Evolutionary conservation across 2,329 filamentous ascomycete genomes (phyloP), one percentile per base, ranked within the genome.

Genomic region (Hypoxylon sp.): DNA sequence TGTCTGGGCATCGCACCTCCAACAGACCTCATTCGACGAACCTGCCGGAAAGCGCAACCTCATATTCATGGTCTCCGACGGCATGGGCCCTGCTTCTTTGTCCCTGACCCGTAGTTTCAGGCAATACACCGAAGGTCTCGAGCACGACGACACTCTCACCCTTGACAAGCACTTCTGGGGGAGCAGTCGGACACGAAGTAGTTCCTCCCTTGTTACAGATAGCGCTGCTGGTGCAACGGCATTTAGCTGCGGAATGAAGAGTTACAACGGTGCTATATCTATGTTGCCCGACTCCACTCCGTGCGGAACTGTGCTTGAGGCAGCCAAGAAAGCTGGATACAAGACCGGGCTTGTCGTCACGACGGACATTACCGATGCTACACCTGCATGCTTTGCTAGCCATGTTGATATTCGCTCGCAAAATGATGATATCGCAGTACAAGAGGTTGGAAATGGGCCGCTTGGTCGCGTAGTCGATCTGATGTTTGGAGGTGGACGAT

Each of bases 21-120:
- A 88, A 67, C 81, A 85, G 60, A 84, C 83, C 9, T 72, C 77
- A 41, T 74, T 69, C 61, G 59, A 69, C 46, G 70, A 70, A 50
- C 72, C 82, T 84, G 60, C 79, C 74, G 88, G 89, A 55, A 99
- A 98, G 84, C 88, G 93, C 58, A 99, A 98, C 79, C 84, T 99
- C 56, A 91, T 99, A 73, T 98, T 99, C 83, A 99, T 99, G 96
- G 95, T 99, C 37, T 97, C 93, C 0, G 96, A 99, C 78, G 96
- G 96, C 75, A 99, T 99, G 96, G 96, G 96, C 0, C 96, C 96
- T 6, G 93, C 96, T 7, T 95, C 93, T 73, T 84, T 99, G 57
- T 91, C 91, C 25, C 80, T 99, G 77, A 97, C 96, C 5, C 87
- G 96, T 61, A 92, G 90, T 76, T 99, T 91, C 81, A 89, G 92